phyloP scores from a whole-genome alignment of 2,329 filamentous ascomycete genomes.

The Plectosphaerella plurivora region DNA sequence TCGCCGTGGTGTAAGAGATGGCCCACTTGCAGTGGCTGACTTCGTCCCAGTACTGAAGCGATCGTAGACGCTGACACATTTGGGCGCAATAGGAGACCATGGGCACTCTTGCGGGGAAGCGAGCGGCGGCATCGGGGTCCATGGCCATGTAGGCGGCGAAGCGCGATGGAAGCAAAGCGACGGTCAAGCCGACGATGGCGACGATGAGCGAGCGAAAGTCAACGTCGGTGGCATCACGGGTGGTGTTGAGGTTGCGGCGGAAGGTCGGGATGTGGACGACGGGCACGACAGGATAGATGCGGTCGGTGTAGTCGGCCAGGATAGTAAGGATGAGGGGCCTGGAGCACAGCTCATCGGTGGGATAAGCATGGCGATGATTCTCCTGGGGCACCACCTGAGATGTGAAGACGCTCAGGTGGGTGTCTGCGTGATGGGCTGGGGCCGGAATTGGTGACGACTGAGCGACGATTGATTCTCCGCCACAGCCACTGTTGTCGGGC shows the following conservation, averaged over 20 bases:
- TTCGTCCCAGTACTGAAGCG: constrained; percentile 18
- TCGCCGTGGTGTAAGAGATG: constrained; percentile 23
- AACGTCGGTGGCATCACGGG: constrained; percentile 15
- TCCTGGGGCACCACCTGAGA: neutral
- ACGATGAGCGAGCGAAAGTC: constrained; percentile 19
- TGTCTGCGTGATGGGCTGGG: neutral
- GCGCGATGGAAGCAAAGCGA: constrained; percentile 19
- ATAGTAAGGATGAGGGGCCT: constrained; percentile 15
- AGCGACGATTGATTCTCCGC: neutral
- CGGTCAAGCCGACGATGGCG: constrained; percentile 16
- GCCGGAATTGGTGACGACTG: constrained; percentile 1
- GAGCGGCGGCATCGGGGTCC: constrained; percentile 11
- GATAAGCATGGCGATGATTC: neutral
- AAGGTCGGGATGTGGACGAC: constrained; percentile 19
- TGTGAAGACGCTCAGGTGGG: neutral
- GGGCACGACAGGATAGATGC: constrained; percentile 19
- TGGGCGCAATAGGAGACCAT: constrained; percentile 20
- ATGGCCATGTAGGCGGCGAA: constrained; percentile 17
- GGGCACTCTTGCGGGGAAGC: constrained; percentile 17
- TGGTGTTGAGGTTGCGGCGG: constrained; percentile 13
- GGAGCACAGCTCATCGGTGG: constrained; percentile 20
- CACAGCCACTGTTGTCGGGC: too few relatives aligned
- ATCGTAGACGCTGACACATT: constrained; percentile 15
- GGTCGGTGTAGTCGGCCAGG: constrained; percentile 18
- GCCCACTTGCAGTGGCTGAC: constrained; percentile 29